Evolutionary conservation across 2,329 filamentous ascomycete species (phyloP).

Genomic region (Fusarium sp.): DNA sequence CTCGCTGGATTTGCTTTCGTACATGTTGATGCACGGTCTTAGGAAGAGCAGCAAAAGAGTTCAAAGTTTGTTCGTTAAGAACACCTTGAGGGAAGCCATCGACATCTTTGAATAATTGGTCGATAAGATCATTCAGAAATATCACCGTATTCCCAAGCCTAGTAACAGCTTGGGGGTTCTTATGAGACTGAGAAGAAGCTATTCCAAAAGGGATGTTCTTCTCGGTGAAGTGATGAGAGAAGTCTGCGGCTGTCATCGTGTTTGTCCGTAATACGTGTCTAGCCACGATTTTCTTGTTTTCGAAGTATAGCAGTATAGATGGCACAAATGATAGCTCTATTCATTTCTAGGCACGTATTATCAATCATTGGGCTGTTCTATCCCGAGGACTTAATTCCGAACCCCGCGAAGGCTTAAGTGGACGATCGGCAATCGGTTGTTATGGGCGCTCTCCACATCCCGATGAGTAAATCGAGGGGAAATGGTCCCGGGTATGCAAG

Average conservation of each 20-base stretch:
- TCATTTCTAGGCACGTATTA: neutral
- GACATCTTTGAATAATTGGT: conserved; percentile 47
- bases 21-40: neutral
- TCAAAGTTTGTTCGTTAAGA: conserved; percentile 9
- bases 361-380: neutral
- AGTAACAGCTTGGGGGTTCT: conserved; percentile 59
- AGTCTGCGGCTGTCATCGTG: neutral
- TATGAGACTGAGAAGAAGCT: conserved; percentile 55
- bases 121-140: conserved; percentile 60
- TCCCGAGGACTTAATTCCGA: neutral
- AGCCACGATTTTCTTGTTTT: rapidly evolving
- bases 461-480: conserved; percentile 3
- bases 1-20: neutral
- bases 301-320: rapidly evolving
- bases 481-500: neutral
- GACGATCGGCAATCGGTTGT: conserved; percentile 7
- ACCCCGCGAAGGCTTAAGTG: neutral
- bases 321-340: neutral
- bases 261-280: rapidly evolving
- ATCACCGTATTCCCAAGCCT: conserved; percentile 63
- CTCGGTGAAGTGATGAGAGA: conserved; percentile 60
- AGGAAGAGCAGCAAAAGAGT: conserved; percentile 17
- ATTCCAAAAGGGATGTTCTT: conserved; percentile 67
- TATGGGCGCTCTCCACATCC: conserved; percentile 22
- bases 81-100: conserved; percentile 18